These are phyloP conservation scores for Cicer bijugum DNA, from an alignment of 306 rosid genomes.

Conservation along the genomic window DNA sequence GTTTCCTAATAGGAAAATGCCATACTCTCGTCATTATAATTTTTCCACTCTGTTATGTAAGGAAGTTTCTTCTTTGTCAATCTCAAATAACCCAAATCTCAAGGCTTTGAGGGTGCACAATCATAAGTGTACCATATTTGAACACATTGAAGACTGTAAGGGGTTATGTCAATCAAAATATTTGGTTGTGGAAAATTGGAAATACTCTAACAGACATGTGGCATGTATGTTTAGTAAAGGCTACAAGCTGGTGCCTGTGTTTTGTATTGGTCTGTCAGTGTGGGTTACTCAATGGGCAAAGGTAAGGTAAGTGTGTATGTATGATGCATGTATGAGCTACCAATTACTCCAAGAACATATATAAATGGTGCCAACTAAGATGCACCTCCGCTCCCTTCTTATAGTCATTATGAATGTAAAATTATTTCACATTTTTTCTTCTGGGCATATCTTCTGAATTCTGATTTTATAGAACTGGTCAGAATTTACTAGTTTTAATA, in stretches of 20 bases:
- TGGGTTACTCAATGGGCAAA: background rate
- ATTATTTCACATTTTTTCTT: conserved; percentile 4
- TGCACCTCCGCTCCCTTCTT: conserved; percentile 1
- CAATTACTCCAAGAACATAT: conserved; percentile 9
- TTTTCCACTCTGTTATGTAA: background rate
- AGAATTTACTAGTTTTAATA: too few relatives aligned
- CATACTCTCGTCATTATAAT: background rate
- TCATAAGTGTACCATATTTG: background rate
- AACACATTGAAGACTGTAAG: too few relatives aligned
- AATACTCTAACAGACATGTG: conserved; percentile 8
- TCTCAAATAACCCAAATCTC: conserved; percentile 16
- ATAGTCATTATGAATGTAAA: background rate
- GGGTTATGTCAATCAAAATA: background rate
- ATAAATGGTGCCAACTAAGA: background rate
- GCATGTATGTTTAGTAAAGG: background rate
- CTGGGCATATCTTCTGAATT: conserved; percentile 30
- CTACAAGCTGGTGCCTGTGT: conserved; percentile 6
- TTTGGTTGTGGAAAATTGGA: conserved; percentile 6
- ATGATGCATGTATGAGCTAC: conserved; percentile 2
- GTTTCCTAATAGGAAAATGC: background rate
- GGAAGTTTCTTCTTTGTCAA: conserved; percentile 15
- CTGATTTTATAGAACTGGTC: too few relatives aligned
- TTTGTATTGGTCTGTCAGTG: background rate
- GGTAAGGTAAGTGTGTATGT: conserved; percentile 2
- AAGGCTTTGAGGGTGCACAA: conserved; percentile 21